Base-by-base conservation (phyloP, 768 basidiomycete genomes). In the Obba rivulosa region DNA sequence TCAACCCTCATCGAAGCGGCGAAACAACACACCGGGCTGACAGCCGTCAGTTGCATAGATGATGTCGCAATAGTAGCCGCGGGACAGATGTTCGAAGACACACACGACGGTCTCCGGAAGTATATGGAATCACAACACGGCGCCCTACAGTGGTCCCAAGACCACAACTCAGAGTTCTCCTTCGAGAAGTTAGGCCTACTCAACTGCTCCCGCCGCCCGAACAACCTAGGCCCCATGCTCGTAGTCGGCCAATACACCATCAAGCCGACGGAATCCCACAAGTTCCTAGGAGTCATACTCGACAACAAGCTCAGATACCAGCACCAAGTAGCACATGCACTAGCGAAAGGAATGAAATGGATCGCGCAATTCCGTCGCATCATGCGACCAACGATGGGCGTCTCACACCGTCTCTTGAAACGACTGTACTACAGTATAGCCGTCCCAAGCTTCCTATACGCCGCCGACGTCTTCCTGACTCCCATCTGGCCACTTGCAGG, bases 401-500 rank as follows among this genome's bases (percentile, higher is more conserved):
- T 64, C 0, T 8, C 49, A 1, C 21, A 48, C 14, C 37, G 35
- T 1, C 34, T 56, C 23, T 46, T 62, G 16, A 38, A 60, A 14
- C 43, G 50, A 17, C 48, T 67, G 17, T 72, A 67, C 45, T 38
- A 59, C 1, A n/a, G n/a, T n/a, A 52, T 62, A 0, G 59, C 56
- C 0, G 41, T 65, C 3, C 66, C 67, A 0, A 60, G 58, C 21
- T 66, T 69, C 53, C 53, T 66, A n/a, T 71, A 70, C 43, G 63
- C 53, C 7, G 49, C 49, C 5, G 49, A 50, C 34, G 37, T 42
- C 0, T 54, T 45, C 39, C 24, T 50, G 1, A 41, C 42, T 1
- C 53, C 49, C 2, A 13, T 47, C n/a, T 20, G 45, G n/a, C 14
- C 2, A 13, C 38, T 53, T 9, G 9, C 31, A 11, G 53, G 46